A percentile compares a stretch with the other conserved stretches of the same genome.
Conservation (phyloP, 2,329 filamentous ascomycete species). For the Chrysoporthe puriensis region DNA sequence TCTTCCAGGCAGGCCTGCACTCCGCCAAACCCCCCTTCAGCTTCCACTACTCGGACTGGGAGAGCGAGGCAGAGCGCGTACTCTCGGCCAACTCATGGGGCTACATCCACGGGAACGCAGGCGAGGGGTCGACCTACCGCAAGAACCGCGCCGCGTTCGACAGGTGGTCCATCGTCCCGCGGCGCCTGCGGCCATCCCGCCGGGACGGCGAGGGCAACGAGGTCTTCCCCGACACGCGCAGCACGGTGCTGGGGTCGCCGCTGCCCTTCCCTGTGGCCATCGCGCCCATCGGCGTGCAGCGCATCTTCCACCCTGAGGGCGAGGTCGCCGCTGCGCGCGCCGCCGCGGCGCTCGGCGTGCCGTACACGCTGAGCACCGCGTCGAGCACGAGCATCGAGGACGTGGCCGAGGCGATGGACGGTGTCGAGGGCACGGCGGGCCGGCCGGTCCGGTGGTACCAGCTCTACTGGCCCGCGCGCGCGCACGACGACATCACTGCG, state of each 20-base stretch:
- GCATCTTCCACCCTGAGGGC: slow-evolving; percentile 65
- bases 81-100: slow-evolving; percentile 30
- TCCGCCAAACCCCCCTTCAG: slow-evolving; percentile 25
- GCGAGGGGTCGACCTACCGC: slow-evolving; percentile 22
- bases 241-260: slow-evolving; percentile 57
- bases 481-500: slow-evolving; percentile 55
- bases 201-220: slow-evolving; percentile 8
- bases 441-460: slow-evolving; percentile 55
- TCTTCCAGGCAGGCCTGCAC: slow-evolving; percentile 24
- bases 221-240: slow-evolving; percentile 39
- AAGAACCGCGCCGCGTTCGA: slow-evolving; percentile 28
- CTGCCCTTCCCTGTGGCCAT: slow-evolving; percentile 64
- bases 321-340: slow-evolving; percentile 61
- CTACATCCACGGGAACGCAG: slow-evolving; percentile 27
- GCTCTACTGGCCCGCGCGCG: slow-evolving; percentile 59
- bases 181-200: slow-evolving; percentile 20
- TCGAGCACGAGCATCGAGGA: slow-evolving; percentile 62
- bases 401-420: slow-evolving; percentile 40
- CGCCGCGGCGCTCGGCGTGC: slow-evolving; percentile 53
- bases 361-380: slow-evolving; percentile 65
- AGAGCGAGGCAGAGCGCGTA: slow-evolving; percentile 19
- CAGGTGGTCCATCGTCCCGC: slow-evolving; percentile 26
- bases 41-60: slow-evolving; percentile 25
- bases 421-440: slow-evolving; percentile 20
- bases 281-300: slow-evolving; percentile 67